Evolutionary conservation across 2,329 filamentous ascomycete species (phyloP).

Genomic region (Aspergillus floridensis): DNA sequence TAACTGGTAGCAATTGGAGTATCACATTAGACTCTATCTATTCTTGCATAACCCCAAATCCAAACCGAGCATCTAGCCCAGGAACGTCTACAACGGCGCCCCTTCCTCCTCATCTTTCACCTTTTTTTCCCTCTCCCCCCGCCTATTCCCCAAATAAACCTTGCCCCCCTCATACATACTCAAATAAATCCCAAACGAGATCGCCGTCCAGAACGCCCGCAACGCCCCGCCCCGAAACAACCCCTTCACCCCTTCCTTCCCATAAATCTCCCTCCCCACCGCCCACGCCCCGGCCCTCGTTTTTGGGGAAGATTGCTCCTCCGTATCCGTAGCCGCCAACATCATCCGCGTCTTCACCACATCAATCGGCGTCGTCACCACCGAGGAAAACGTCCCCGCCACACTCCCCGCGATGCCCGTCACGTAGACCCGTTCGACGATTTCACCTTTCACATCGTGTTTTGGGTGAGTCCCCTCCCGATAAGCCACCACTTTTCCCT

Average conservation of each 20-base stretch:
- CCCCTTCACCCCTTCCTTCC: constrained; percentile 66
- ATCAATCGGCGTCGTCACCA: constrained; percentile 84
- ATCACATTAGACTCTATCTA: too few relatives aligned
- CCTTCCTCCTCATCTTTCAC: background rate
- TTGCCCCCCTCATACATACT: constrained; percentile 82
- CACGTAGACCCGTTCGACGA: constrained; percentile 63
- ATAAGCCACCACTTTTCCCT: constrained; percentile 50
- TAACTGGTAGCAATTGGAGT: too few relatives aligned
- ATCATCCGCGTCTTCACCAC: constrained; percentile 89
- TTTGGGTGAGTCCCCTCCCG: constrained; percentile 34
- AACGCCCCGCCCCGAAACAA: constrained; percentile 72
- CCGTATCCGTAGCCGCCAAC: constrained; percentile 56
- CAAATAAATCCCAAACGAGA: constrained; percentile 80
- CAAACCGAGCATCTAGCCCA: too few relatives aligned
- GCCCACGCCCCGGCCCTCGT: constrained; percentile 28
- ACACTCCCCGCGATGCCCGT: constrained; percentile 71
- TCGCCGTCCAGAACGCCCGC: constrained; percentile 74
- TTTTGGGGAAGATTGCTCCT: background rate
- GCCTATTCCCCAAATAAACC: constrained; percentile 51
- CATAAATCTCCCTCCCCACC: constrained; percentile 64
- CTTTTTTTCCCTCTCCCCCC: constrained; percentile 16
- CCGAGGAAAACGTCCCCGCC: constrained; percentile 71
- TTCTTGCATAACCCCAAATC: too few relatives aligned
- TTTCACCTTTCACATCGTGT: constrained; percentile 19
- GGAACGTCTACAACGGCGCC: background rate